Evolutionary conservation across 2,329 filamentous ascomycete genomes (phyloP).

Genomic region (Clonostachys byssicola): DNA sequence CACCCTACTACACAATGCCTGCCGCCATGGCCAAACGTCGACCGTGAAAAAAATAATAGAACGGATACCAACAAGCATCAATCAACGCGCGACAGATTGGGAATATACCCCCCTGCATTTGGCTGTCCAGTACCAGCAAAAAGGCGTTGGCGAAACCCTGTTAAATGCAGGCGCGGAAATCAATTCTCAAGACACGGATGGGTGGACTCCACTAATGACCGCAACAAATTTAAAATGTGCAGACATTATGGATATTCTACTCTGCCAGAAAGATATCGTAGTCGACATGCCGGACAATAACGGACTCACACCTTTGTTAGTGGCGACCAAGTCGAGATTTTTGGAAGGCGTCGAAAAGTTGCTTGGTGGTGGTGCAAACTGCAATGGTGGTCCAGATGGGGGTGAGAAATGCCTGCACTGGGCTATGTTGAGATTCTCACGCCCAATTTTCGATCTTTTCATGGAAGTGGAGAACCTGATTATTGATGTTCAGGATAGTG

Average conservation of each 20-base stretch:
- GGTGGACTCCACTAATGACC: background rate
- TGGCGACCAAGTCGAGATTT: background rate
- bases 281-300: background rate
- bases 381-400: background rate
- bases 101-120: background rate
- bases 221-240: background rate
- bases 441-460: background rate
- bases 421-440: background rate
- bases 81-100: background rate
- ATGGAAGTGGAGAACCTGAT: background rate
- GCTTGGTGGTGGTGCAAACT: background rate
- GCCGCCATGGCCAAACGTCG: too few relatives aligned
- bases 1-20: background rate
- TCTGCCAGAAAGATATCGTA: background rate
- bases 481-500: background rate
- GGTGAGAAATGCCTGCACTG: background rate
- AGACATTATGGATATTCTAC: background rate
- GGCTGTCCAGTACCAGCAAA: background rate
- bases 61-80: too few relatives aligned
- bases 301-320: background rate
- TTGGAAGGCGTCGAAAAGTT: background rate
- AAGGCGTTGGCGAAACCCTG: background rate
- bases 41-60: too few relatives aligned
- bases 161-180: background rate
- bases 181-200: background rate